These are phyloP conservation scores for Alternaria brassicicola DNA, from an alignment of 2,329 filamentous ascomycete species.

Conservation along the genomic window DNA sequence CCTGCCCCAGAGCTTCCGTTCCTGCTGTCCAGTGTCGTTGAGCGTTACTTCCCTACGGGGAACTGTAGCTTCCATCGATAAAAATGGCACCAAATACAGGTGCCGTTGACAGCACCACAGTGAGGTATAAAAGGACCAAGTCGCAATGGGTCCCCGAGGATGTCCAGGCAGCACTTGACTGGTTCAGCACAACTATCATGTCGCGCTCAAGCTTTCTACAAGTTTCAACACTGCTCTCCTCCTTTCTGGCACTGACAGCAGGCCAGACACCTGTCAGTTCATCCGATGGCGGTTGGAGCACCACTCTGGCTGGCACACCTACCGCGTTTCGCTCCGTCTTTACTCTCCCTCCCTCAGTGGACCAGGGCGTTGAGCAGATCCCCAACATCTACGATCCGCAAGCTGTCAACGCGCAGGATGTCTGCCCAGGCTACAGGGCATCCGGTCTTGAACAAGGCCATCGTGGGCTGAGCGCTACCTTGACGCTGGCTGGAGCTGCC, in stretches of 20 bases:
- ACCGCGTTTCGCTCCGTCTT: slow-evolving; percentile 42
- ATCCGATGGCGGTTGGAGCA: slow-evolving; percentile 27
- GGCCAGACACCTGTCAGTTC: slow-evolving; percentile 30
- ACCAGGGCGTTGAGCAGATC: slow-evolving; percentile 48
- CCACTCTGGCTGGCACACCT: slow-evolving; percentile 36
- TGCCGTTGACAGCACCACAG: neutral
- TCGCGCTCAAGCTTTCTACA: slow-evolving; percentile 32
- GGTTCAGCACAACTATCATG: slow-evolving; percentile 29
- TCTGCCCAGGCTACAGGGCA: slow-evolving; percentile 67
- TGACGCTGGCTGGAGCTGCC: slow-evolving; percentile 59
- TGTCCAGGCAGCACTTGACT: slow-evolving; percentile 12
- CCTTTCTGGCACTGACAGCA: slow-evolving; percentile 31
- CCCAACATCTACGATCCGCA: slow-evolving; percentile 70
- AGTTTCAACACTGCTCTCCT: slow-evolving; percentile 30
- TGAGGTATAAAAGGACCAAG: slow-evolving; percentile 6
- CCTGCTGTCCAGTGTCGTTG: slow-evolving; percentile 23
- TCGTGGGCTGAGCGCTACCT: slow-evolving; percentile 58
- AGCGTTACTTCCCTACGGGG: slow-evolving; percentile 18
- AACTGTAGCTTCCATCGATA: neutral
- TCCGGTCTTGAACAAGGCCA: slow-evolving; percentile 55
- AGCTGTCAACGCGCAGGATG: slow-evolving; percentile 66
- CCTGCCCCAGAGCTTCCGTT: neutral
- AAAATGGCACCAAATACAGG: slow-evolving; percentile 2
- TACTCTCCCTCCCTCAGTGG: slow-evolving; percentile 47
- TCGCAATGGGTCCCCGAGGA: neutral